phyloP scores from a whole-genome alignment of 164 flowering plant genomes.

The Paratinospora sagittata region DNA sequence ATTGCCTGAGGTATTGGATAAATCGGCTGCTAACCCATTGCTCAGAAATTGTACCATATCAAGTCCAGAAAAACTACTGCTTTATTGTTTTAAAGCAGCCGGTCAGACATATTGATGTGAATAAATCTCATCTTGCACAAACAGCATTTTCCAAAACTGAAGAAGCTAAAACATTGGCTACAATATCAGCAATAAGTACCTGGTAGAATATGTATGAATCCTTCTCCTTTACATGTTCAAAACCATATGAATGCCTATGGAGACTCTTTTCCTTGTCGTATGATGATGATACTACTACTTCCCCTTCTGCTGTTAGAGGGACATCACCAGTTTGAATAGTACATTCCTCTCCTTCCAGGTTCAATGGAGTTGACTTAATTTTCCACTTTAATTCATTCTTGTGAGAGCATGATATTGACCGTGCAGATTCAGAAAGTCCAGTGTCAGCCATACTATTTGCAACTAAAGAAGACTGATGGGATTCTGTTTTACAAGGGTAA shows the following conservation, averaged over 20 bases:
- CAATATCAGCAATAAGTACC: slow-evolving; percentile 33
- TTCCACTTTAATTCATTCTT: slow-evolving; percentile 17
- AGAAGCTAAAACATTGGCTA: not conserved
- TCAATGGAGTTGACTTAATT: slow-evolving; percentile 14
- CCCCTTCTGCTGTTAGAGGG: slow-evolving; percentile 27
- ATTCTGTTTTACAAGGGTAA: slow-evolving; percentile 12
- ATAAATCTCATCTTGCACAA: not conserved
- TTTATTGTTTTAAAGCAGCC: too few species aligned
- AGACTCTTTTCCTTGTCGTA: slow-evolving; percentile 33
- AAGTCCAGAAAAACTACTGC: not conserved
- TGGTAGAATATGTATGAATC: slow-evolving; percentile 83
- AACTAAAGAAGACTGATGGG: slow-evolving; percentile 18
- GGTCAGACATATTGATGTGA: not conserved
- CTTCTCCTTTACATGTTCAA: slow-evolving; percentile 33
- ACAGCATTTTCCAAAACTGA: not conserved
- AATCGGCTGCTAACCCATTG: not conserved
- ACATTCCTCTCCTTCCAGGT: slow-evolving; percentile 20
- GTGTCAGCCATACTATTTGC: slow-evolving; percentile 10
- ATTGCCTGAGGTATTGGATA: not conserved
- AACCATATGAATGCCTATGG: slow-evolving; percentile 22
- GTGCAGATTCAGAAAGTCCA: slow-evolving; percentile 17
- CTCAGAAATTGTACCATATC: not conserved
- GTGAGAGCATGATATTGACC: slow-evolving; percentile 6
- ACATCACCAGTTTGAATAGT: slow-evolving; percentile 23
- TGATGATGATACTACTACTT: slow-evolving; percentile 33